Evolutionary conservation across 1,139 yeast genomes (phyloP).

Genomic region (Yamadazyma songkhlaensis): DNA sequence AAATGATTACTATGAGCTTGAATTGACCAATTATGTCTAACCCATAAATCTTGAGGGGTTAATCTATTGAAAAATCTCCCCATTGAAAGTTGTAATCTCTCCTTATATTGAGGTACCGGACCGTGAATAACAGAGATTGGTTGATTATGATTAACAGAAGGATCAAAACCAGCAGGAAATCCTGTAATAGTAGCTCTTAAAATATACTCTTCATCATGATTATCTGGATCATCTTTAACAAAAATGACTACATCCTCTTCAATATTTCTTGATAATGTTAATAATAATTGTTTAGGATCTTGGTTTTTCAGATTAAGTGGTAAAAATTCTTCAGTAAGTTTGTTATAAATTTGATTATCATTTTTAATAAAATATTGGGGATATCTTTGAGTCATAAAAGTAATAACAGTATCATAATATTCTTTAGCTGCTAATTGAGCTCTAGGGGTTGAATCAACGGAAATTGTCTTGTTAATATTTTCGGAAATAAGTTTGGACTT

Average conservation of each 20-base stretch:
- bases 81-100: constrained; percentile 35
- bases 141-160: constrained; percentile 28
- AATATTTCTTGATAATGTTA: constrained; percentile 25
- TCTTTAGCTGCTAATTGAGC: constrained; percentile 30
- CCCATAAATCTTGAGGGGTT: constrained; percentile 38
- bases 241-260: constrained; percentile 43
- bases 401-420: constrained; percentile 26
- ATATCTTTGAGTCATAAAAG: constrained; percentile 28
- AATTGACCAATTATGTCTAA: constrained; percentile 41
- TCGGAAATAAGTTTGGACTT: constrained; percentile 20
- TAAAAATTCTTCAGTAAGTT: constrained; percentile 25
- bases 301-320: constrained; percentile 19
- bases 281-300: constrained; percentile 20
- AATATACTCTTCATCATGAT: constrained; percentile 33
- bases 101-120: constrained; percentile 42
- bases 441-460: constrained; percentile 17
- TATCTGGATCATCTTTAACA: constrained; percentile 32
- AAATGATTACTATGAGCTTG: constrained; percentile 32
- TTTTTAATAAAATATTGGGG: constrained; percentile 30
- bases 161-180: constrained; percentile 45
- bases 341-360: constrained; percentile 19
- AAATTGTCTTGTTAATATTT: constrained; percentile 22
- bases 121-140: constrained; percentile 39
- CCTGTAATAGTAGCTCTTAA: constrained; percentile 36
- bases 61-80: constrained; percentile 36